Base-by-base conservation (phyloP, 768 basidiomycete genomes). In the Mycena vulgaris region DNA sequence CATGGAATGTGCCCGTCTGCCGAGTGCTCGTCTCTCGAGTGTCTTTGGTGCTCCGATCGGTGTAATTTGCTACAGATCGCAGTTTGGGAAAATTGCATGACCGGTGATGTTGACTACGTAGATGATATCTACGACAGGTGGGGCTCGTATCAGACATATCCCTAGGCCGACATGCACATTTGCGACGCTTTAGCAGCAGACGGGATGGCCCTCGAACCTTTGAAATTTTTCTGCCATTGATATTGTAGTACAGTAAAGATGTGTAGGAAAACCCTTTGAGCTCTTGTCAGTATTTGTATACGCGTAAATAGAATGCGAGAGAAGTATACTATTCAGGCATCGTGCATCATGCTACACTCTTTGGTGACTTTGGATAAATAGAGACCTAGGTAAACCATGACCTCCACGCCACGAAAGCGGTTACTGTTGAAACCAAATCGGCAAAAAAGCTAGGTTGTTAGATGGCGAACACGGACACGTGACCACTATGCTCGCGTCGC, bases 201-300 rank as follows among this genome's bases (percentile, higher is more conserved):
- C 40, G 40, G 40, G 40, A 21, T 42, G 40, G 40, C 40, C 40
- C 40, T 42, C 21, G 40, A 42, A 42, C 16, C 40, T 42, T 42
- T 42, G 16, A 21, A 42, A 42, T 42, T 42, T 42, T 42, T 19
- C 21, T 42, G 33, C 33, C 33, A 35, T 35, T 35, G 33, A 35
- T 42, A 17, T 42, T 14, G 21, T 21, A 42, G 16, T 42, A 42
- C 40, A 21, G 40, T 42, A 42, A 14, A 42, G 13, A 42, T 21
- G 40, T 47, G 45, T 23, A 47, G 45, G 45, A 47, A 47, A 47
- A 8, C 45, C n/a, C 23, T 25, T 47, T 47, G 45, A 47, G n/a
- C 45, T 47, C 45, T 47, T 47, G 45, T 47, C 45, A 47, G 45
- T 47, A 47, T 47, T 47, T 42, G 40, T 42, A 42, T 42, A 42